These are phyloP conservation scores for Penicillium sp. DNA, from an alignment of 2,329 filamentous ascomycete species.

Conservation along the genomic window DNA sequence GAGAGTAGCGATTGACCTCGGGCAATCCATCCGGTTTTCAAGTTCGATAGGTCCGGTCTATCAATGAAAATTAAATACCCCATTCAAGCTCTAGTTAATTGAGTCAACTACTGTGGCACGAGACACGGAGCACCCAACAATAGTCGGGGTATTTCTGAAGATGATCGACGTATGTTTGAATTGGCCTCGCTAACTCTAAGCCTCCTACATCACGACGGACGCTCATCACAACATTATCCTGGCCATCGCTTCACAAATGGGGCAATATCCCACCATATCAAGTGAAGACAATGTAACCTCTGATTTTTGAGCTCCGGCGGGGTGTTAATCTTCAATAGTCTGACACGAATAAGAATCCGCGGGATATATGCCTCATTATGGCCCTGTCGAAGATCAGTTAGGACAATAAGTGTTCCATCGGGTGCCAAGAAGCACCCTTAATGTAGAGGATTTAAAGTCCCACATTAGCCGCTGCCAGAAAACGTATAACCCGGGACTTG, in stretches of 20 bases:
- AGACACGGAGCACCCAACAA: too few species aligned
- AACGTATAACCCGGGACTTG: background rate
- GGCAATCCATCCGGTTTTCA: background rate
- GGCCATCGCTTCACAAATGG: background rate
- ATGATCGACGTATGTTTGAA: background rate
- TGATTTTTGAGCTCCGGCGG: conserved; percentile 1
- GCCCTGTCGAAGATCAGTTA: background rate
- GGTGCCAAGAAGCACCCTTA: background rate
- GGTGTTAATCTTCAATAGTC: conserved; percentile 1
- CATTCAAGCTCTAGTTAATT: background rate
- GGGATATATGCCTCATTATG: background rate
- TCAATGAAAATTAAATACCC: background rate
- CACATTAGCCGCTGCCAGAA: background rate
- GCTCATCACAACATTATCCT: background rate
- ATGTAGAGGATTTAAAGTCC: background rate
- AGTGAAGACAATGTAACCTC: background rate
- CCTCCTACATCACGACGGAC: background rate
- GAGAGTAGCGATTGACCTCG: conserved; percentile 5
- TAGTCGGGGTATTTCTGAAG: background rate
- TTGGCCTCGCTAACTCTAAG: background rate
- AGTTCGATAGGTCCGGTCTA: background rate
- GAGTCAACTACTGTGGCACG: background rate
- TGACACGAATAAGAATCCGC: background rate
- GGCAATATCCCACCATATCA: background rate
- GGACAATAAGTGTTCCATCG: background rate